Conservation (phyloP, 1,139 yeast species). For the Waltiozyma sp. region DNA sequence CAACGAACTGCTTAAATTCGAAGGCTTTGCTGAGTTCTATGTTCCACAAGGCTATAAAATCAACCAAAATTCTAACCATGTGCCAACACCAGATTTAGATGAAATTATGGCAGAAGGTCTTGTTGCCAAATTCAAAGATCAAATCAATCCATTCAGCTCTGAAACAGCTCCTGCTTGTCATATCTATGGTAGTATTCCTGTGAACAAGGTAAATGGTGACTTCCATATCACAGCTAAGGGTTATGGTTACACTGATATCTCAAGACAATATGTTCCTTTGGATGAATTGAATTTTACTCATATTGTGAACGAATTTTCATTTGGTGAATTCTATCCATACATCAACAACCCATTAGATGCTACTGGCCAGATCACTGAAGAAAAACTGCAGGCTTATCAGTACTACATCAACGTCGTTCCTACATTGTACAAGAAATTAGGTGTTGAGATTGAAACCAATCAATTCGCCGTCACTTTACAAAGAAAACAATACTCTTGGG, state of each 20-base stretch:
- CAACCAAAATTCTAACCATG: conserved; percentile 31
- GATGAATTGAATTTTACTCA: conserved; percentile 70
- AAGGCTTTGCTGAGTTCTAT: conserved; percentile 43
- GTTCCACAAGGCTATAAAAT: conserved; percentile 40
- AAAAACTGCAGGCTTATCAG: conserved; percentile 36
- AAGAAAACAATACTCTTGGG: conserved; percentile 14
- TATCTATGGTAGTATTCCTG: conserved; percentile 77
- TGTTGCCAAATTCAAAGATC: conserved; percentile 47
- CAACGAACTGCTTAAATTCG: conserved; percentile 57
- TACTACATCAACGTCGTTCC: conserved; percentile 81
- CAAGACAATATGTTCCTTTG: conserved; percentile 32
- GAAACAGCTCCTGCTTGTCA: conserved; percentile 71
- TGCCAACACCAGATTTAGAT: conserved; percentile 56
- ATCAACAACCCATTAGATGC: conserved; percentile 79
- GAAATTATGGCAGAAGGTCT: conserved; percentile 54
- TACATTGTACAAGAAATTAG: conserved; percentile 61
- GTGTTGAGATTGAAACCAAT: conserved; percentile 64
- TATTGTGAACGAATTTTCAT: conserved; percentile 76
- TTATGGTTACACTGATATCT: conserved; percentile 37
- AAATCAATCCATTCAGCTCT: conserved; percentile 19
- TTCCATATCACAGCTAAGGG: conserved; percentile 78
- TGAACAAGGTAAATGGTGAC: conserved; percentile 78
- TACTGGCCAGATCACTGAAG: conserved; percentile 45
- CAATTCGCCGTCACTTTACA: conserved; percentile 58
- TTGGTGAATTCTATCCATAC: conserved; percentile 83